phyloP scores from a whole-genome alignment of 2,329 filamentous ascomycete species.

The Coniochaeta pulveracea region DNA sequence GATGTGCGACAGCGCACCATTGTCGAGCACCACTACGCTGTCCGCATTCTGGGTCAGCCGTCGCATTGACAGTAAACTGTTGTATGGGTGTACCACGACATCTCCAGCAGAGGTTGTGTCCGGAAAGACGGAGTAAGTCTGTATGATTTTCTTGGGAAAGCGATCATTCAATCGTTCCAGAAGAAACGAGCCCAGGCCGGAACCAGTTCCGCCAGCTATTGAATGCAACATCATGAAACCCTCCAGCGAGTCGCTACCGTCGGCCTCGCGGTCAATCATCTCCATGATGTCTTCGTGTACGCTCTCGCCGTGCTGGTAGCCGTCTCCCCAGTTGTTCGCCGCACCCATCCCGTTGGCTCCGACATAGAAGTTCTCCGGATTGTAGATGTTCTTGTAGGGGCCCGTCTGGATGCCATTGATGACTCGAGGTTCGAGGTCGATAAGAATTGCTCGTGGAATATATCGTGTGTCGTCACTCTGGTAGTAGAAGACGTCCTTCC shows the following conservation, averaged over 20 bases:
- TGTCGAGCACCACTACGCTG: conserved; percentile 94
- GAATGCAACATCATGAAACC: conserved; percentile 99
- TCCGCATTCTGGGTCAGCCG: conserved; percentile 92
- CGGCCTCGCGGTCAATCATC: conserved; percentile 97
- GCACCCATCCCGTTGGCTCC: conserved; percentile 89
- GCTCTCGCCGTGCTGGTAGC: conserved; percentile 82
- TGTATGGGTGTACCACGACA: conserved; percentile 97
- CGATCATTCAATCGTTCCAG: conserved; percentile 92
- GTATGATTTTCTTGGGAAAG: conserved; percentile 97
- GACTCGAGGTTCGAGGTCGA: conserved; percentile 89
- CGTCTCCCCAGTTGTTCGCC: conserved; percentile 97
- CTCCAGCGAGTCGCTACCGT: conserved; percentile 95
- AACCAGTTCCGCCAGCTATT: conserved; percentile 93
- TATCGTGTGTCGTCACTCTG: conserved; percentile 98
- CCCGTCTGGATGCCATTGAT: conserved; percentile 88
- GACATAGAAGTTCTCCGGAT: conserved; percentile 97
- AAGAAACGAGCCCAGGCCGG: conserved; percentile 88
- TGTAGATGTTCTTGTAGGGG: conserved; percentile 97
- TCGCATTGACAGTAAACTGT: conserved; percentile 86
- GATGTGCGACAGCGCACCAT: conserved; percentile 85
- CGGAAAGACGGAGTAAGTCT: conserved; percentile 97
- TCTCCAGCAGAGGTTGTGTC: conserved; percentile 80
- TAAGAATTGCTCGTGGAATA: conserved; percentile 88
- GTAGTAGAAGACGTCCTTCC: conserved; percentile 99
- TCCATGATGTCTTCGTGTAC: conserved; percentile 97